Base-by-base conservation (phyloP, 2,329 filamentous ascomycete species). In the Lanzia echinophila region DNA sequence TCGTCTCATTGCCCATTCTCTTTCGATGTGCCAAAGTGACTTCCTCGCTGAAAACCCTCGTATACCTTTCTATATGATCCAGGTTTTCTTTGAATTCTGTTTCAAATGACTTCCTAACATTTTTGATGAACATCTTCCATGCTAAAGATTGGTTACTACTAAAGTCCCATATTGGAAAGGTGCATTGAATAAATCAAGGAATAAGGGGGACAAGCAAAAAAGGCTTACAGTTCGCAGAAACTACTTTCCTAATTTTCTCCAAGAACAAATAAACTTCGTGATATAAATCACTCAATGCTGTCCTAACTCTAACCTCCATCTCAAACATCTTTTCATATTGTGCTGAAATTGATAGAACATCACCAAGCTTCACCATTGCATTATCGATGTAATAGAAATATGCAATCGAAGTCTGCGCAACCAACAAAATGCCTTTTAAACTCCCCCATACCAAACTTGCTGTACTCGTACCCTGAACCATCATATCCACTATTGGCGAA, bases 271-370 rank as follows among this genome's bases (percentile, higher is more conserved):
- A 53, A n/a, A 48, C 41, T 4, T 53, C 50, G 7, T 47, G 34
- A 48, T 53, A 53, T 24, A 53, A 19, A 42, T 53, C 34, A 5
- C 13, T 36, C 24, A 53, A 42, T 8, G 19, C 36, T 24, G 6
- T 47, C 41, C 19, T 48, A 1, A 53, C 50, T 32, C 50, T 45
- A n/a, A 33, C 15, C 22, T 53, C 50, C 3, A 24, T 47, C 15
- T n/a, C 44, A 33, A 53, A 53, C 43, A 53, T 53, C 6, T 34
- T 53, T 19, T 53, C 50, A 24, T 53, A 53, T 13, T 48, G 50
- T 12, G 32, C 33, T 1, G 50, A 53, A 3, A 53, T 47, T 6
- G 50, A 53, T 15, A 53, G 44, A 0, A 48, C 39, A n/a, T 48
- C 50, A 32, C 44, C 24, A 13, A 53, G 50, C 34, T 47, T 53